A percentile compares a stretch with the other conserved stretches of the same genome.
phyloP scores from a whole-genome alignment of 2,329 filamentous ascomycete genomes.

The Xylaria sp. region DNA sequence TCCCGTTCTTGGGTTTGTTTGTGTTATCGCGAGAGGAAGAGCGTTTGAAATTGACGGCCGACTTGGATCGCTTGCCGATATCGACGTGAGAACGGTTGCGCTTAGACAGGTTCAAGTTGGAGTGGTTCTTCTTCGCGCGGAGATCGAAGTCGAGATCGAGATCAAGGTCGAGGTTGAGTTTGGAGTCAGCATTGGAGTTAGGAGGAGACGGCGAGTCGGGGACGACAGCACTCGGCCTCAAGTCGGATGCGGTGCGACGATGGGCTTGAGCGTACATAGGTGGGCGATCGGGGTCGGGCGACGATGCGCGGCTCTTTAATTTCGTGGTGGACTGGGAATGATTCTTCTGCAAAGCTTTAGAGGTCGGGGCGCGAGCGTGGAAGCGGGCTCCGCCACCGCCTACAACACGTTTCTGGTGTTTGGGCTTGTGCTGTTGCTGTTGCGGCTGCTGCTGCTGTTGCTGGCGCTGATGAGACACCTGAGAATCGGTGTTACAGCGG shows the following conservation, averaged over 20 bases:
- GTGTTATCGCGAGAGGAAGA: constrained; percentile 47
- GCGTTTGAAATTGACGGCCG: constrained; percentile 48
- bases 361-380: constrained; percentile 48
- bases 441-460: constrained; percentile 29
- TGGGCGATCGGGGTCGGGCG: constrained; percentile 39
- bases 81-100: constrained; percentile 57
- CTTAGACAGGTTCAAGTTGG: constrained; percentile 45
- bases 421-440: constrained; percentile 17
- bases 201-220: constrained; percentile 1
- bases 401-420: constrained; percentile 40
- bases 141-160: constrained; percentile 25
- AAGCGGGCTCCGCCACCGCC: constrained; percentile 42
- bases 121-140: constrained; percentile 45
- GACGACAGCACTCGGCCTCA: constrained; percentile 43
- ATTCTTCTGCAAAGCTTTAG: constrained; percentile 46
- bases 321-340: constrained; percentile 34
- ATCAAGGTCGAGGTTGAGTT: background rate
- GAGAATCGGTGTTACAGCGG: constrained; percentile 35
- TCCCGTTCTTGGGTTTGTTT: constrained; percentile 40
- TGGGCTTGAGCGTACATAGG: constrained; percentile 35
- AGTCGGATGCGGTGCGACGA: constrained; percentile 47
- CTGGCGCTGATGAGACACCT: constrained; percentile 31
- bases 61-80: constrained; percentile 47
- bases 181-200: constrained; percentile 25
- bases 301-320: constrained; percentile 40